Conservation (phyloP, 2,329 filamentous ascomycete species). For the Eurotiales sp. region DNA sequence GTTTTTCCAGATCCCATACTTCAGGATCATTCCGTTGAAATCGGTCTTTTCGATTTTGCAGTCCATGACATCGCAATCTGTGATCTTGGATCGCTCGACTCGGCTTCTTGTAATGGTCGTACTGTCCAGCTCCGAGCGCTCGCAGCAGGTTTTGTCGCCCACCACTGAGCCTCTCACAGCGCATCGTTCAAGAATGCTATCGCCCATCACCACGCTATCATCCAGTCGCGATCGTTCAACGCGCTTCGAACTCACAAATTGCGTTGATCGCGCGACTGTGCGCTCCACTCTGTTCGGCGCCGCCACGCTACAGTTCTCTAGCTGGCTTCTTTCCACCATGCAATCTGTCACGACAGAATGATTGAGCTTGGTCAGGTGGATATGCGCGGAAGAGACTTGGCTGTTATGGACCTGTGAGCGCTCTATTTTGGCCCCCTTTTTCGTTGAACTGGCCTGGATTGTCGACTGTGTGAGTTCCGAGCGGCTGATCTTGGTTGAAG, state of each 20-base stretch:
- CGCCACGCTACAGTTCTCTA: slow-evolving; percentile 1
- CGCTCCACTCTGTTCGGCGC: neutral
- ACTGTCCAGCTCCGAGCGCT: slow-evolving; percentile 10
- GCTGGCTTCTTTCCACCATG: slow-evolving; percentile 1
- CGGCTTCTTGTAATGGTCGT: slow-evolving; percentile 13
- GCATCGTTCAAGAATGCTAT: slow-evolving; percentile 14
- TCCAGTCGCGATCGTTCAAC: slow-evolving; percentile 12
- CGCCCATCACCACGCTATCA: slow-evolving; percentile 12
- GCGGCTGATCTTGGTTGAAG: slow-evolving; percentile 14
- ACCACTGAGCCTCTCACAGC: slow-evolving; percentile 8
- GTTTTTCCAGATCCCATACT: slow-evolving; percentile 20
- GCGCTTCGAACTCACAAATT: slow-evolving; percentile 7
- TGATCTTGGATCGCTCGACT: slow-evolving; percentile 13
- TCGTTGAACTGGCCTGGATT: neutral
- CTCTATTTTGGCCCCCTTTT: neutral
- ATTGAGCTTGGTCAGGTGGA: slow-evolving; percentile 12
- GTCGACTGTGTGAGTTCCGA: slow-evolving; percentile 1
- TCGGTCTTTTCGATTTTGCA: slow-evolving; percentile 16
- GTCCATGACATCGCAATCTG: slow-evolving; percentile 18
- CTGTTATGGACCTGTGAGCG: neutral
- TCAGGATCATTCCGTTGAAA: slow-evolving; percentile 18
- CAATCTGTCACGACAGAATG: slow-evolving; percentile 9
- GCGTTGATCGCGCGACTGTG: slow-evolving; percentile 6
- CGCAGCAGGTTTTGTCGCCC: slow-evolving; percentile 7
- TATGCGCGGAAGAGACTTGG: neutral